phyloP scores from a whole-genome alignment of 2,329 filamentous ascomycete genomes.

The Phialophora expanda region DNA sequence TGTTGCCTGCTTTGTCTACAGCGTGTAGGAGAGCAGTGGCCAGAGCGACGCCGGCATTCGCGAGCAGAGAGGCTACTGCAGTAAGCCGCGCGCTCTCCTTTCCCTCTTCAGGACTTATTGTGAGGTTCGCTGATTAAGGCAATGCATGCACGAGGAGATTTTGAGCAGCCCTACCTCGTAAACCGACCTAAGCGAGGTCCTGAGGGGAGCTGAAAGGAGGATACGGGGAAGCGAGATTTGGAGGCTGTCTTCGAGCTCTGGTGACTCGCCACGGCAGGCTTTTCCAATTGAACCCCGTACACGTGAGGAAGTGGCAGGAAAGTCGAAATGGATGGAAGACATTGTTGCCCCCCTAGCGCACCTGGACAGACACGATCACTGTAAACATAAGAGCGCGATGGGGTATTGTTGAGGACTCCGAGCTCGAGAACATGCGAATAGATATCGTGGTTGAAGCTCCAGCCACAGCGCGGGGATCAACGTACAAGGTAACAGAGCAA shows the following conservation, averaged over 20 bases:
- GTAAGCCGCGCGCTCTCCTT: not conserved
- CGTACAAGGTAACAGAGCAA: no score
- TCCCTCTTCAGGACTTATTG: not conserved
- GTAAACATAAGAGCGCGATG: not conserved
- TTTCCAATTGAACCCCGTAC: not conserved
- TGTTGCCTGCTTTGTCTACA: not conserved
- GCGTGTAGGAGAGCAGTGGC: not conserved
- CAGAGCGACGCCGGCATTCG: not conserved
- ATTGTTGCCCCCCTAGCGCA: not conserved
- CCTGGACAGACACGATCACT: not conserved
- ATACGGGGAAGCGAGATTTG: constrained; percentile 3
- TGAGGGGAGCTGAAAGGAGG: not conserved
- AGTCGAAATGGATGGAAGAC: not conserved
- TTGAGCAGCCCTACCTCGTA: constrained; percentile 2
- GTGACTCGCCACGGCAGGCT: not conserved
- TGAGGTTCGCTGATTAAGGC: not conserved
- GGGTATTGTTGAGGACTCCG: not conserved
- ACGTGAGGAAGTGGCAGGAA: not conserved
- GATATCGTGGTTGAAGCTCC: not conserved
- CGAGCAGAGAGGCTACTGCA: not conserved
- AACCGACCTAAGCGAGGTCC: not conserved
- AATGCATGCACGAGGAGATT: not conserved
- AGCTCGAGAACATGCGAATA: not conserved
- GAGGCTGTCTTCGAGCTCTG: not conserved
- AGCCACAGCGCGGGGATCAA: not conserved